Base-by-base conservation (phyloP, 2,329 filamentous ascomycete genomes). In the Capronia americana region DNA sequence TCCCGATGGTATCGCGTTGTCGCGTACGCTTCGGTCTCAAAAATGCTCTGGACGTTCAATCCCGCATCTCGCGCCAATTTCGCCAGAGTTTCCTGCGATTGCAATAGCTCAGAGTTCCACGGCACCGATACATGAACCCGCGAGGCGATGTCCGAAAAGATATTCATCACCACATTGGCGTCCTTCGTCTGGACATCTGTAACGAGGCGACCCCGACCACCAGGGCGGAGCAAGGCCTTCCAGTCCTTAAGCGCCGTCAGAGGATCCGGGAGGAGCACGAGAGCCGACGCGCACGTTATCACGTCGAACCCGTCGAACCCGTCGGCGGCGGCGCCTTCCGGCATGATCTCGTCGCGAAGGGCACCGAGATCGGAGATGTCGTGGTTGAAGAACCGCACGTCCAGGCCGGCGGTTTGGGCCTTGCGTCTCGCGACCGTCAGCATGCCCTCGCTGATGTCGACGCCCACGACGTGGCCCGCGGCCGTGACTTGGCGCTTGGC, bases 361-460 rank as follows among this genome's bases (percentile, higher is more conserved):
- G 28, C 34, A 10, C 28, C 30, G 17, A 67, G 61, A 50, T 69
- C 61, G 5, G 50, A 30, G 23, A 70, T 58, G 54, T 69, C 65
- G 50, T 62, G 51, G 17, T 69, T 61, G 38, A 65, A 5, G 28
- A 66, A 69, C 4, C 24, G 11, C 10, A 69, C 53, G 10, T 63
- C 56, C 17, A 63, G 30, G 8, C 54, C 61, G 0, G 41, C 64
- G 12, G 38, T 32, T 38, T 63, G 30, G 32, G 64, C 62, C 64
- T 67, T 63, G 17, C 57, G 62, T 8, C 59, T 38, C 5, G 80
- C 80, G 32, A 79, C 68, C 17, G 70, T 73, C 10, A 82, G 74
- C 80, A 82, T 82, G 23, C 77, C 76, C 8, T 76, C 65, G 63
- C 73, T 76, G 44, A 83, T 74, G 64, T 83, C 81, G 50, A 83